phyloP scores from a whole-genome alignment of 495 filamentous ascomycete species.

The Penicillium parvum region DNA sequence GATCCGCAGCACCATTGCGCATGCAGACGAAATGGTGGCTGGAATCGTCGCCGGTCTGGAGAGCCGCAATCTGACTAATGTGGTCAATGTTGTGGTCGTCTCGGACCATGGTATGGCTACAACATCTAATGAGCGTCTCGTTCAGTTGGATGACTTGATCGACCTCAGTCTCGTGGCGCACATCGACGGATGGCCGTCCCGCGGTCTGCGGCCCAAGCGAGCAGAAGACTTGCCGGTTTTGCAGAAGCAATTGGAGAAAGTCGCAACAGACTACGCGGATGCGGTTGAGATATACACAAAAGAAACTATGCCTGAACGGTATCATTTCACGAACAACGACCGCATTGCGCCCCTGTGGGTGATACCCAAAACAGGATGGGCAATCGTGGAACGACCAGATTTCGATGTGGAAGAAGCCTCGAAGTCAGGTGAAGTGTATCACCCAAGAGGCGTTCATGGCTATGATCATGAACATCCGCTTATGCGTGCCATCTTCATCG shows the following conservation, averaged over 20 bases:
- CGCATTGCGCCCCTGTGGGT: conserved; percentile 93
- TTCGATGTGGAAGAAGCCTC: conserved; percentile 64
- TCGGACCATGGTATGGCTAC: conserved; percentile 98
- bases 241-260: conserved; percentile 31
- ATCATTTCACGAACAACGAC: conserved; percentile 78
- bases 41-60: conserved; percentile 71
- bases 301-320: conserved; percentile 84
- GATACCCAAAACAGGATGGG: conserved; percentile 85
- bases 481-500: conserved; percentile 91
- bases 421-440: conserved; percentile 59
- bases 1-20: conserved; percentile 65
- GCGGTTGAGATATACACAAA: conserved; percentile 80
- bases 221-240: conserved; percentile 50
- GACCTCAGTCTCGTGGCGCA: conserved; percentile 70
- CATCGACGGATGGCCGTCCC: conserved; percentile 91
- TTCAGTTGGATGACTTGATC: conserved; percentile 90
- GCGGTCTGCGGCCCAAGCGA: conserved; percentile 75
- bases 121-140: conserved; percentile 71
- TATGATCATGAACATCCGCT: conserved; percentile 87
- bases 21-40: conserved; percentile 76
- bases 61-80: conserved; percentile 73
- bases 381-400: conserved; percentile 73
- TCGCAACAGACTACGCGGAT: conserved; percentile 50
- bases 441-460: conserved; percentile 77
- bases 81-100: conserved; percentile 96